A percentile compares a stretch with the other conserved stretches of the same genome.
These are phyloP conservation scores for Odontarrhena argentea DNA, from an alignment of 345 rosid genomes.

Conservation along the genomic window DNA sequence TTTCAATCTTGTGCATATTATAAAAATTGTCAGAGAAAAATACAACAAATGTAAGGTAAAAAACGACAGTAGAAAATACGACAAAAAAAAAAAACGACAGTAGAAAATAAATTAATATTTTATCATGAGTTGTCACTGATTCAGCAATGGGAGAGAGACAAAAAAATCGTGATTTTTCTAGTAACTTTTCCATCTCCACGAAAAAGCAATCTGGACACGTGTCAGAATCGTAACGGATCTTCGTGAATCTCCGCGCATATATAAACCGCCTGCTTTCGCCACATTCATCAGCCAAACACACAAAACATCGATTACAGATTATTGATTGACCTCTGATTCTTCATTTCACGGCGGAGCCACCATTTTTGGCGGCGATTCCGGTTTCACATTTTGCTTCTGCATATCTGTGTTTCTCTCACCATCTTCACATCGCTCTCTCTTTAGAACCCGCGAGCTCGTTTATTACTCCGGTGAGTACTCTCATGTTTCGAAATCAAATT, in stretches of 20 bases:
- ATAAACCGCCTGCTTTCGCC: constrained; percentile 30
- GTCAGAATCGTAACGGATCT: constrained; percentile 34
- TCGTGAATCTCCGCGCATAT: constrained; percentile 4
- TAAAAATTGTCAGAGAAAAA: neutral
- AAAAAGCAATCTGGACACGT: neutral
- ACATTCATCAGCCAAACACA: neutral
- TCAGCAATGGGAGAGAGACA: constrained; percentile 16
- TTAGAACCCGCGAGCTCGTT: constrained; percentile 10
- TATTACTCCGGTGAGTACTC: constrained; percentile 20
- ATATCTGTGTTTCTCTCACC: neutral
- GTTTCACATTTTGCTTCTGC: constrained; percentile 26
- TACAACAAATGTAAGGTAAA: neutral
- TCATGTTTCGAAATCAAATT: neutral
- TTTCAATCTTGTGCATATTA: neutral
- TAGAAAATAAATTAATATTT: neutral
- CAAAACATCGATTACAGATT: constrained; percentile 11
- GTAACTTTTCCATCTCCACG: neutral
- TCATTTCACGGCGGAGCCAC: constrained; percentile 25
- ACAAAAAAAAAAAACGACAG: neutral
- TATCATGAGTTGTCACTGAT: constrained; percentile 28
- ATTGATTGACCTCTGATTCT: neutral
- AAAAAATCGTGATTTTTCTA: constrained; percentile 37
- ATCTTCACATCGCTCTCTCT: neutral
- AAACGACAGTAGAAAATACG: neutral
- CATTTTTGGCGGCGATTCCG: constrained; percentile 33